Base-by-base conservation (phyloP, 108 stramenopile species). In the Seminavis robusta region DNA sequence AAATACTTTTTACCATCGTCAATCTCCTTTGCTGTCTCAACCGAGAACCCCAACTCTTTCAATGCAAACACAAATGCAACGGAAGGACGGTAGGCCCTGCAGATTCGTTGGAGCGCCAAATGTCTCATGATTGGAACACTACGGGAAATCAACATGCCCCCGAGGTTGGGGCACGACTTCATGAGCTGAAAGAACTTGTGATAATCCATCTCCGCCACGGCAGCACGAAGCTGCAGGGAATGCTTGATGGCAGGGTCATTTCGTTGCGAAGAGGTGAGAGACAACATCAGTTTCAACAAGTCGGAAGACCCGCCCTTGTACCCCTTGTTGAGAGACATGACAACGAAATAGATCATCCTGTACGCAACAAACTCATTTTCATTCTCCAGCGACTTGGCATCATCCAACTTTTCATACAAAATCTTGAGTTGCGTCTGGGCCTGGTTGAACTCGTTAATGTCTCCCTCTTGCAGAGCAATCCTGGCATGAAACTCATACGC, bases 401-500 rank as follows among this genome's bases (percentile, higher is more conserved):
- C 53, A 38, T 59, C 53, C 23, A 65, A 50, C 43, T 26, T 63
- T 21, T 71, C 52, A 50, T 91, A 91, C 44, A 91, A 59, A 33
- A 85, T 78, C 47, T 81, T 80, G 28, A 91, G 68, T 48, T 97
- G 96, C 9, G 98, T 97, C 65, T 95, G 95, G 59, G 94, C 95
- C 58, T 96, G 96, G 61, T 98, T 98, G 66, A 81, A 96, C 55
- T 93, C 91, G 46, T 89, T 88, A 47, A 92, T 33, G 54, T 90
- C 89, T 31, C 80, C 83, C 44, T 94, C 74, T 65, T 94, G 88
- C 42, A 98, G 57, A 25, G 96, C 95, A 52, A 96, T 81, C 38
- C 95, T 85, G 7, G 95, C 98, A 63, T 97, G 96, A 20, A 86
- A 84, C 45, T 98, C 98, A 60, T 98, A 97, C 17, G 92, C 96